These are phyloP conservation scores for Scenedesmus sp. DNA, from an alignment of 163 green algal genomes.

Conservation along the genomic window DNA sequence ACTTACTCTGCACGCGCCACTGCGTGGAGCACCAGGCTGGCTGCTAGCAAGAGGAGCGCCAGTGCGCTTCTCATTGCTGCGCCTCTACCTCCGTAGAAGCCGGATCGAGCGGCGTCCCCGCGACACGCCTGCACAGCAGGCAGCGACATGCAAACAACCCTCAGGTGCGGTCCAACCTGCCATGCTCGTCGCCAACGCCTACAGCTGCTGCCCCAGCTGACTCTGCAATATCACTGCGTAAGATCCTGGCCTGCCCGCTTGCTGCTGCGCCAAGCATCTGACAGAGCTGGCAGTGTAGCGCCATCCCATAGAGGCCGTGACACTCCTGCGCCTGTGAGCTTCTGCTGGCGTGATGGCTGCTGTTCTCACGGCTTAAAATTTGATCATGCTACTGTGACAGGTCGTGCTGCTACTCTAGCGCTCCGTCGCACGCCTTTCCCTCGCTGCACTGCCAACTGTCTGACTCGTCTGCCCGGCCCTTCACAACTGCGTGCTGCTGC, in stretches of 20 bases:
- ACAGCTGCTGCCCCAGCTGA: background rate
- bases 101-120: background rate
- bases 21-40: conserved; percentile 8
- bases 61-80: background rate
- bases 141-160: conserved; percentile 1
- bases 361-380: background rate
- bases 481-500: background rate
- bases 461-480: background rate
- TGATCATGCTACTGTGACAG: background rate
- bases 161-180: background rate
- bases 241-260: background rate
- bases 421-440: background rate
- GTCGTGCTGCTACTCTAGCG: background rate
- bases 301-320: background rate
- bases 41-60: conserved; percentile 10
- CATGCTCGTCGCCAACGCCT: background rate
- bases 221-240: background rate
- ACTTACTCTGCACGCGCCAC: conserved; percentile 9
- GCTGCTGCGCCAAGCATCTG: background rate
- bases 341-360: background rate
- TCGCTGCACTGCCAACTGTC: conserved; percentile 13
- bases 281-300: background rate
- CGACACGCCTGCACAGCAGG: background rate
- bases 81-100: background rate
- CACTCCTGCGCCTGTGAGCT: background rate